Evolutionary conservation across 306 rosid genomes (phyloP).

Genomic region (Pyrus bretschneideri): DNA sequence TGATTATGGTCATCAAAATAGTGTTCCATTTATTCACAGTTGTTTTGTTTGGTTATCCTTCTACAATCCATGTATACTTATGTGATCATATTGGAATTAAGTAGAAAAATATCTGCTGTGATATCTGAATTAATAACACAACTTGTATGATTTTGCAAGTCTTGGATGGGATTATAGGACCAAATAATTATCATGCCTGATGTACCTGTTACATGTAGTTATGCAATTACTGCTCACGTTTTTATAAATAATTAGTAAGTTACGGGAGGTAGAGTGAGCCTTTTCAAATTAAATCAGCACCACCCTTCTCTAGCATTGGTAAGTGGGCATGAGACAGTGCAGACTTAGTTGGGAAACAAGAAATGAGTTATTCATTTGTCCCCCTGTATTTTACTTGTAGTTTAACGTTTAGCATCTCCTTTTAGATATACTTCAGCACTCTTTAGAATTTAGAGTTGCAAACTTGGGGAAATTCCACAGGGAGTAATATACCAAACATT

Average conservation of each 20-base stretch:
- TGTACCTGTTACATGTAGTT: background rate
- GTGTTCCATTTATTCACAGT: background rate
- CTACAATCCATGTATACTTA: background rate
- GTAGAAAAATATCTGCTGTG: no score
- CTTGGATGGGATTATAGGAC: background rate
- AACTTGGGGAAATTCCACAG: background rate
- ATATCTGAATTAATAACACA: background rate
- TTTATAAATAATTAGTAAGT: background rate
- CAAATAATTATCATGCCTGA: no score
- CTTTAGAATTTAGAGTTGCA: background rate
- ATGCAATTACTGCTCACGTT: background rate
- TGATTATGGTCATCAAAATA: background rate
- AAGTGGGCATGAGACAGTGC: background rate
- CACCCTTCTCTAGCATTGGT: background rate
- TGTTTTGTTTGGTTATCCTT: background rate
- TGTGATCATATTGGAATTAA: background rate
- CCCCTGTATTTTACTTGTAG: background rate
- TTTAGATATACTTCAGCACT: background rate
- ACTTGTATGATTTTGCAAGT: background rate
- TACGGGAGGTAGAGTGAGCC: background rate
- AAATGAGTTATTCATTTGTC: no score
- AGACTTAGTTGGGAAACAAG: background rate
- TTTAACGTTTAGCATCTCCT: background rate
- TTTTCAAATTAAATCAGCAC: background rate
- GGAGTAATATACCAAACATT: background rate